Evolutionary conservation across 257 asterid genomes (phyloP), one percentile per base, ranked within the genome.

Genomic region (Nicotiana tomentosiformis): DNA sequence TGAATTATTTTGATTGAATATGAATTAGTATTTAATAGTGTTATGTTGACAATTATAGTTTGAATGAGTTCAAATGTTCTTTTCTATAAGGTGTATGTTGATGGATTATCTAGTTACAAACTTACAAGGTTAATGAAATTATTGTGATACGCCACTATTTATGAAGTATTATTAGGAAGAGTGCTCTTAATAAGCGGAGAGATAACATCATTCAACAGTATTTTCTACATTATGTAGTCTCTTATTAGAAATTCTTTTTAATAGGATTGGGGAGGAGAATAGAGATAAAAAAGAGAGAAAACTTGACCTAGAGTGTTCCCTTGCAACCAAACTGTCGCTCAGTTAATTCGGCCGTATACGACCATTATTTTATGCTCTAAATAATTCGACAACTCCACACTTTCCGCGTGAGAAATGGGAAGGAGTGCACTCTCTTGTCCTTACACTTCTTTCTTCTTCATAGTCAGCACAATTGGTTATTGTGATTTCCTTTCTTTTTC

Each of bases 391-490:
- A 78, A 29, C 10, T 43, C 1, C 33, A 10, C 23, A 49, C 61
- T 51, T 82, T 82, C 82, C 88, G 87, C 88, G 86, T 83, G 72
- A 82, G 78, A 20, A 55, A 49, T 55, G 77, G 17, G 57, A 57
- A 17, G 32, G 35, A 18, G 26, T 33, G 65, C 23, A 30, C 23
- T 20, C 23, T 20, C 23, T 20, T 20, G 23, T 20, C 23, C 23
- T 20, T 20, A 20, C 23, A 20, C 43, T 17, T 78, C 20, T 17
- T 43, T 43, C 51, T 9, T 33, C 30, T 56, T 84, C 56, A 72
- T 82, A 82, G 83, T 87, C 88, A 87, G 84, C 84, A 29, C 57
- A 84, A 49, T 82, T 79, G 86, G 89, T 87, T 84, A 33, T 3
- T 82, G 85, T 86, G 33, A 85, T 86, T 84, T 20, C 46, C 17